Evolutionary conservation across 306 rosid species (phyloP).

Genomic region (Mimosa pudica): DNA sequence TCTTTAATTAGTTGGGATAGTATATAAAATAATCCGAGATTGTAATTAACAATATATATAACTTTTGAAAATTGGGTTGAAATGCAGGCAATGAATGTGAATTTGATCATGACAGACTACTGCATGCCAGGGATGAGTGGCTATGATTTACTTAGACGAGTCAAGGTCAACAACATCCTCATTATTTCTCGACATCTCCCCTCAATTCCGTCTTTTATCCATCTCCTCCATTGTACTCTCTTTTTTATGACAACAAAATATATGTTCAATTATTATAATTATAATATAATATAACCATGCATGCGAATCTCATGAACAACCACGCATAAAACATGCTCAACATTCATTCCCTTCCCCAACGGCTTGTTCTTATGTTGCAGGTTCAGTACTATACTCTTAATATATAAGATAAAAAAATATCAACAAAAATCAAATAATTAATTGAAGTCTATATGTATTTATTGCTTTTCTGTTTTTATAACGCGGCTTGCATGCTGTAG

Average conservation of each 20-base stretch:
- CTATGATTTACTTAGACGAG: conserved; percentile 88
- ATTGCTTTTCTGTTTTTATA: conserved; percentile 8
- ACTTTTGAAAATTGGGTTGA: conserved; percentile 17
- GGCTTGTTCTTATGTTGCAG: conserved; percentile 17
- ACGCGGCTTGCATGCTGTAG: conserved; percentile 49
- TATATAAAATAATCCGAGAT: conserved; percentile 3
- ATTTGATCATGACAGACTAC: conserved; percentile 98
- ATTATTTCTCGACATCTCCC: conserved; percentile 42
- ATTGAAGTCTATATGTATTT: conserved; percentile 11
- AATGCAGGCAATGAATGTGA: conserved; percentile 82
- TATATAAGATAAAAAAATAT: conserved; percentile 26
- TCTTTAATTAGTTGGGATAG: not conserved
- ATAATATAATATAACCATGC: too few species aligned
- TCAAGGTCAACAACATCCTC: conserved; percentile 63
- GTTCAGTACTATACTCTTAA: not conserved
- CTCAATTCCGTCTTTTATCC: conserved; percentile 42
- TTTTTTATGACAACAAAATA: not conserved
- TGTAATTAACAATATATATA: not conserved
- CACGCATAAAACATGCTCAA: conserved; percentile 17
- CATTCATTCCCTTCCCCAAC: conserved; percentile 36
- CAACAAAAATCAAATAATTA: conserved; percentile 21
- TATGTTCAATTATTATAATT: not conserved
- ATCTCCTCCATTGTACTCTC: not conserved
- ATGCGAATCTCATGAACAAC: not conserved
- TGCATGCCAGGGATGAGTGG: conserved; percentile 99